Evolutionary conservation across 257 asterid species (phyloP), one percentile per base, ranked within the genome.

Genomic region (Nicotiana undulata): DNA sequence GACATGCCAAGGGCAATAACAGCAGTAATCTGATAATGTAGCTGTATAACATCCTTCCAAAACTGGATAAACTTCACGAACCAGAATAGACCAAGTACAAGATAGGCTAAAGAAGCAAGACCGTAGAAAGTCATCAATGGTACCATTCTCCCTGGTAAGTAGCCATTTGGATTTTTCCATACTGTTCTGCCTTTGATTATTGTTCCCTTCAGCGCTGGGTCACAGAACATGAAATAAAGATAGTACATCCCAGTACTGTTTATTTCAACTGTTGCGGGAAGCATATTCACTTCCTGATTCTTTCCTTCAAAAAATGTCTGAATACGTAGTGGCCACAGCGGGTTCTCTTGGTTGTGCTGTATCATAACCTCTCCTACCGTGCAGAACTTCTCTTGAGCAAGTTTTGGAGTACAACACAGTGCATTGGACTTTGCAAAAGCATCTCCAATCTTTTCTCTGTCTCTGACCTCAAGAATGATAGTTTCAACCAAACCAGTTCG

Each of bases 1-100:
- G 79, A 84, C 89, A 86, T 86, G 81, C 89, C 89, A 63, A 86
- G 87, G 79, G 81, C 87, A 67, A 86, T 82, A 46, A 86, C 87
- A 61, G 83, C 87, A 4, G 89, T 80, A 28, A 86, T 86, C 64
- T 86, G 89, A 17, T 82, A 86, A 75, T 86, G 89, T 44, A 86
- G 55, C 52, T 82, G 84, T 76, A 86, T 82, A 26, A 86, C 80
- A 61, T 86, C 87, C 81, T 84, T 86, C 89, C 82, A 80, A 80
- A 49, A 74, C 63, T 60, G 85, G 46, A 86, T 74, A 72, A 86
- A 84, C 64, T 76, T 63, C 55, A 86, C 52, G 52, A 86, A 86
- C 89, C 89, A 86, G 24, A 86, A 46, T 20, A 86, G 79, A 31
- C 87, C 89, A 76, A 86, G 87, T 40, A 80, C 79, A 22, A 86